Percentiles rank a stretch among this genome's conserved stretches.
These are phyloP conservation scores for Papiliotrema laurentii DNA, from an alignment of 1,284 basidiomycete genomes.

Conservation along the genomic window DNA sequence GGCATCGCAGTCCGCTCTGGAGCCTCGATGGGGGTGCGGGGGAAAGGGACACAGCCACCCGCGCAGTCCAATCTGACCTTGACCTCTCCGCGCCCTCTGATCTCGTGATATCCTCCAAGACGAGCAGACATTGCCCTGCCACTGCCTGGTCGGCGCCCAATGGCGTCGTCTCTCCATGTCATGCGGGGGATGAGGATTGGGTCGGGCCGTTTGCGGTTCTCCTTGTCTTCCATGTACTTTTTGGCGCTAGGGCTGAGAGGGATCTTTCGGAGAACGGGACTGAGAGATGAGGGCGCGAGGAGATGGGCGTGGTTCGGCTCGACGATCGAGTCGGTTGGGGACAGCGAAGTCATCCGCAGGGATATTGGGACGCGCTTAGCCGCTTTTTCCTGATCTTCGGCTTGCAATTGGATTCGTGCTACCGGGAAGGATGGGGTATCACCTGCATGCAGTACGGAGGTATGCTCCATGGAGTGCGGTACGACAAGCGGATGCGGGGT, in stretches of 20 bases:
- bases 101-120: background rate
- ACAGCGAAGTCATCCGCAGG: background rate
- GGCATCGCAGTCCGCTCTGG: conserved; percentile 1
- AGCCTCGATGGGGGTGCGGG: background rate
- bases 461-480: too few relatives aligned
- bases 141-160: too few relatives aligned
- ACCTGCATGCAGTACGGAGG: too few relatives aligned
- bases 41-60: conserved; percentile 3
- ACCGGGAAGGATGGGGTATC: too few relatives aligned
- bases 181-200: background rate
- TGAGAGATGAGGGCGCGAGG: background rate
- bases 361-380: background rate
- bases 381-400: background rate
- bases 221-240: background rate
- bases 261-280: background rate
- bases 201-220: background rate
- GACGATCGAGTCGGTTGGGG: background rate
- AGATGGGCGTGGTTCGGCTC: background rate
- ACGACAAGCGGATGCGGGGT: too few relatives aligned
- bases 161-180: too few relatives aligned
- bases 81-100: background rate
- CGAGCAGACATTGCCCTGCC: background rate
- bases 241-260: background rate
- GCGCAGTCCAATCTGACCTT: background rate
- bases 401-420: too few relatives aligned